Evolutionary conservation across 129 eudicot genomes (phyloP), one percentile per base, ranked within the genome.

Genomic region (Artemisia argyi): DNA sequence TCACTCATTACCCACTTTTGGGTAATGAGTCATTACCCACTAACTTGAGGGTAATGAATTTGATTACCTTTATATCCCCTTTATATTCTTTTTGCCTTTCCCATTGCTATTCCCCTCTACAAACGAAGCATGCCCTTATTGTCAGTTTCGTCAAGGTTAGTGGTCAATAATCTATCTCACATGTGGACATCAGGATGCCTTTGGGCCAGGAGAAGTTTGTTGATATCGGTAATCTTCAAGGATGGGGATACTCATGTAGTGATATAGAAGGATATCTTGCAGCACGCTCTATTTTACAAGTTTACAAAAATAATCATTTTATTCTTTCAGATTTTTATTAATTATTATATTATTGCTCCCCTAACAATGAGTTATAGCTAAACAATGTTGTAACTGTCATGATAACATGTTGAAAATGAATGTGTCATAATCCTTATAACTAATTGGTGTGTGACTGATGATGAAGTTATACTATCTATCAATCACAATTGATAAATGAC

Each of bases 211-310:
- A 88, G 49, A 91, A 85, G 84, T 91, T 87, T 78, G 82, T 74
- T 7, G 79, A 65, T 3, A 91, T 91, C 16, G 88, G 78, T 19
- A 95, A 91, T 80, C 86, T 91, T 72, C 67, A 85, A 88, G 95
- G 89, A 47, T 91, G 86, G 82, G 97, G 95, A 57, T 91, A 83
- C 62, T 69, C 83, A 3, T 87, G 85, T 66, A 81, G 73, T 17
- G 97, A 87, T 65, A 69, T 87, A 28, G 86, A 88, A 35, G 91
- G 83, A 44, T 81, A 69, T 71, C 73, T 87, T 62, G 89, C 84
- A 12, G 83, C 95, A 7, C 74, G 87, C 8, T 71, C 88, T 42
- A 85, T 91, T 69, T 78, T 87, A 69, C 95, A 91, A 91, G 97
- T 87, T 24, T 49, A 48, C 67, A 71, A n/a, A 10, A 17, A 58